Evolutionary conservation across 768 basidiomycete genomes (phyloP), one percentile per base, ranked within the genome.

Genomic region (Amanita brunnescens): DNA sequence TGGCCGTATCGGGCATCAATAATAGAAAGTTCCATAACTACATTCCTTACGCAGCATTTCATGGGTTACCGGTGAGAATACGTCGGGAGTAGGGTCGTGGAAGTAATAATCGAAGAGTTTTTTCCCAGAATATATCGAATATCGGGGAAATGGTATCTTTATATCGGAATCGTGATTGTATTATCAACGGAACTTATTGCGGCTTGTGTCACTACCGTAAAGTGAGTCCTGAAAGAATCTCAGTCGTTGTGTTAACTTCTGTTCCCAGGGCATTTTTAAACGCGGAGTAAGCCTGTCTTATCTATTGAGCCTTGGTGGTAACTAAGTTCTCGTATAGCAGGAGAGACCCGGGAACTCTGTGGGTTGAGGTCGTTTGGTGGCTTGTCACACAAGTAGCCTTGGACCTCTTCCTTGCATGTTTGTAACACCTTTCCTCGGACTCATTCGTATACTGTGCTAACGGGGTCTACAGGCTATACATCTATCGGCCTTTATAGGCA

Each of bases 11-110:
- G 44, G 5, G 41, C 53, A 33, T 51, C 54, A 12, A 55, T 54
- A 6, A 52, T 59, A 26, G 55, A 48, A 23, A 53, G 55, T 5
- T 55, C 53, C 23, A 23, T 59, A 12, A 53, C 58, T 1, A 55
- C 58, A 13, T 37, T 54, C 32, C 45, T 59, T 26, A 59, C 52
- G 34, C 57, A 54, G 21, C n/a, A 48, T 54, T 59, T 59, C 39
- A 37, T 57, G 39, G 54, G 54, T 12, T 40, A 47, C 29, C 51
- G 53, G 58, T 57, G 29, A 49, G 52, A 23, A 3, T 5, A 20
- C 34, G 13, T 32, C 26, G 21, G 21, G 21, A 14, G 8, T 37
- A 1, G 7, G 10, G 9, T 16, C 30, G 6, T 20, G 23, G 16
- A 30, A 1, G 35, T 8, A n/a, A 26, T 14, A 24, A 42, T 23